These are phyloP conservation scores for Chalciporus sphaerocephalus DNA, from an alignment of 768 basidiomycete species.

Conservation along the genomic window DNA sequence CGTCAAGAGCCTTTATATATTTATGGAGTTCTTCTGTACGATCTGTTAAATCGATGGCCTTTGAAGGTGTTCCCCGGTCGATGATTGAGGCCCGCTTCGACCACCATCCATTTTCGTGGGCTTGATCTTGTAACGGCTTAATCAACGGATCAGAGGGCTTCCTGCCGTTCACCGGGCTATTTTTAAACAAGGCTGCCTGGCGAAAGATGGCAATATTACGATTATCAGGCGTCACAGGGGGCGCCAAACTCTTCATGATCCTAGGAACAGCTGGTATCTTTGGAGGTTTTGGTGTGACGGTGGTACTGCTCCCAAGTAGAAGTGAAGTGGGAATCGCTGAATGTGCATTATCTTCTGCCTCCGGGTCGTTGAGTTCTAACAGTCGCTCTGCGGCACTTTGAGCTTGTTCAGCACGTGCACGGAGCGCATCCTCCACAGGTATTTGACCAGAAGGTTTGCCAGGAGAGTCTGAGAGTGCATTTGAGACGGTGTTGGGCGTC, in stretches of 20 bases:
- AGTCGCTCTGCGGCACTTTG: conserved; percentile 88
- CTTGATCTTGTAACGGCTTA: conserved; percentile 62
- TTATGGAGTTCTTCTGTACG: conserved; percentile 48
- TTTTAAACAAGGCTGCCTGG: conserved; percentile 74
- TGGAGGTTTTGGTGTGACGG: conserved; percentile 35
- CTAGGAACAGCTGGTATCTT: conserved; percentile 36
- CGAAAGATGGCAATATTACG: conserved; percentile 56
- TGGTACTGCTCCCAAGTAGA: conserved; percentile 39
- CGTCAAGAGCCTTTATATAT: conserved; percentile 51
- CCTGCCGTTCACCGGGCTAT: conserved; percentile 66
- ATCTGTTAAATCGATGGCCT: conserved; percentile 37
- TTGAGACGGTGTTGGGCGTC: conserved; percentile 48
- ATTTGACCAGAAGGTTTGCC: conserved; percentile 41
- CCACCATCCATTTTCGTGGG: conserved; percentile 82
- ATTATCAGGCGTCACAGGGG: conserved; percentile 65
- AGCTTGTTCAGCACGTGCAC: conserved; percentile 87
- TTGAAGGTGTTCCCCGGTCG: conserved; percentile 45
- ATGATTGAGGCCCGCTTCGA: conserved; percentile 63
- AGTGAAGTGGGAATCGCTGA: conserved; percentile 55
- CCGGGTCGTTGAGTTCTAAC: conserved; percentile 80
- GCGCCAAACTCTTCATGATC: conserved; percentile 26
- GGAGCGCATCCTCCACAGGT: conserved; percentile 77
- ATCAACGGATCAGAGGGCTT: conserved; percentile 53
- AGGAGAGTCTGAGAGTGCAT: conserved; percentile 55
- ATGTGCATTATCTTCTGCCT: conserved; percentile 52